phyloP scores from a whole-genome alignment of 2,329 filamentous ascomycete genomes.

The Monilinia vaccinii-corymbosi region DNA sequence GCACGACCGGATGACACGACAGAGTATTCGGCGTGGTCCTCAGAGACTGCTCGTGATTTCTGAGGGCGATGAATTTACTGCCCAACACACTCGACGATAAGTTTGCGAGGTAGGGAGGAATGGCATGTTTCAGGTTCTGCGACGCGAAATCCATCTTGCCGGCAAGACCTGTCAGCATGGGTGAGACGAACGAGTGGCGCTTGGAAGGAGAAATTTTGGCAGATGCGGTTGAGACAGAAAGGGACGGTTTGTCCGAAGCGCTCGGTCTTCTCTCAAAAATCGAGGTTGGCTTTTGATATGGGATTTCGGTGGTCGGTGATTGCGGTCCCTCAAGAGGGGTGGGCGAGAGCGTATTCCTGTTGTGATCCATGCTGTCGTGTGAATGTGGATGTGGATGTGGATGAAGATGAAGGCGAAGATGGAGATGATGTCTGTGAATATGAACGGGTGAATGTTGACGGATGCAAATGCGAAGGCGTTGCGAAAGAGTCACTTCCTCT shows the following conservation, averaged over 20 bases:
- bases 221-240: slow-evolving; percentile 1
- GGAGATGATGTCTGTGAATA: not conserved
- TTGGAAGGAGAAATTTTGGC: not conserved
- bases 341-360: not conserved
- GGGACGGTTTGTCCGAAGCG: slow-evolving; percentile 4
- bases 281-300: not conserved
- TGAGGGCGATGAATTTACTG: slow-evolving; percentile 10
- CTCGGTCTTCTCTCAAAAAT: slow-evolving; percentile 1
- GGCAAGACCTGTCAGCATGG: not conserved
- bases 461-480: slow-evolving; percentile 7
- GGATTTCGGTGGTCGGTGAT: not conserved
- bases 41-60: slow-evolving; percentile 8
- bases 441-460: slow-evolving; percentile 1
- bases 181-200: not conserved
- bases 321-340: not conserved
- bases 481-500: slow-evolving; percentile 1
- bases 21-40: slow-evolving; percentile 3
- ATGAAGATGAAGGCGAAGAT: too few relatives aligned
- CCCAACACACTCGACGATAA: not conserved
- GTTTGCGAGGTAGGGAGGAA: not conserved
- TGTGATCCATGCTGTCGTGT: not conserved
- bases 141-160: slow-evolving; percentile 1
- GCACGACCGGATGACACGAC: slow-evolving; percentile 2
- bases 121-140: not conserved
- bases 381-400: not conserved